Evolutionary conservation across 371 early-diverging fungal species (phyloP).

Genomic region (Umbelopsis sp.): DNA sequence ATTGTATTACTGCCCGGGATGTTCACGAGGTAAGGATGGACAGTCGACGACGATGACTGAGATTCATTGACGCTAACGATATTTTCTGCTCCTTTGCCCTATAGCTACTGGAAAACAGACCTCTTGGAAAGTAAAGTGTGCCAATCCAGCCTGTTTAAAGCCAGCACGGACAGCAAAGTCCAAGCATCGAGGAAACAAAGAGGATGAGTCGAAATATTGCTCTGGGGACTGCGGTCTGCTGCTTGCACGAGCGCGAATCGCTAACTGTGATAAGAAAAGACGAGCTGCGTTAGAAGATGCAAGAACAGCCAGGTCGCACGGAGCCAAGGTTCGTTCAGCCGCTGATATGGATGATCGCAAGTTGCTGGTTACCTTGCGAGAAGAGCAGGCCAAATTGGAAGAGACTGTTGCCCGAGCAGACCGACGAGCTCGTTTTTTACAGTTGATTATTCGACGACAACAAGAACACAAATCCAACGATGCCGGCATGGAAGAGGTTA

Average conservation of each 20-base stretch:
- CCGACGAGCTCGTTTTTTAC: constrained; percentile 11
- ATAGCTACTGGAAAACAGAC: constrained; percentile 49
- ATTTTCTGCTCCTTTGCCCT: background rate
- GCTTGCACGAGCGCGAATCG: constrained; percentile 35
- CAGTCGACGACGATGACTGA: background rate
- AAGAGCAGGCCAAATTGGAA: constrained; percentile 15
- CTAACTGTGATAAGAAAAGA: constrained; percentile 4
- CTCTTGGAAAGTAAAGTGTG: constrained; percentile 55
- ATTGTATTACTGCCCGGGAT: constrained; percentile 59
- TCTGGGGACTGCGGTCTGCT: constrained; percentile 41
- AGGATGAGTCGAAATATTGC: constrained; percentile 34
- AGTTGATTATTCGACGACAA: constrained; percentile 9
- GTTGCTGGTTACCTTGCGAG: constrained; percentile 25
- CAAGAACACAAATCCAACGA: constrained; percentile 20
- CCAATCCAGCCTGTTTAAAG: constrained; percentile 46
- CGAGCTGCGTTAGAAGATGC: constrained; percentile 1
- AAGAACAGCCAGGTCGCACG: constrained; percentile 13
- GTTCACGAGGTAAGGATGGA: constrained; percentile 40
- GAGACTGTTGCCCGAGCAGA: background rate
- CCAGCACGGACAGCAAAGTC: constrained; percentile 22
- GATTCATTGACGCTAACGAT: background rate
- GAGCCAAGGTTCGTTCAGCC: constrained; percentile 27
- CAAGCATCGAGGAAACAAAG: background rate
- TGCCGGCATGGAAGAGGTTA: constrained; percentile 28
- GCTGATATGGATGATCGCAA: constrained; percentile 41